phyloP scores from a whole-genome alignment of 805 yeast genomes.

The Candida yuanshanica region DNA sequence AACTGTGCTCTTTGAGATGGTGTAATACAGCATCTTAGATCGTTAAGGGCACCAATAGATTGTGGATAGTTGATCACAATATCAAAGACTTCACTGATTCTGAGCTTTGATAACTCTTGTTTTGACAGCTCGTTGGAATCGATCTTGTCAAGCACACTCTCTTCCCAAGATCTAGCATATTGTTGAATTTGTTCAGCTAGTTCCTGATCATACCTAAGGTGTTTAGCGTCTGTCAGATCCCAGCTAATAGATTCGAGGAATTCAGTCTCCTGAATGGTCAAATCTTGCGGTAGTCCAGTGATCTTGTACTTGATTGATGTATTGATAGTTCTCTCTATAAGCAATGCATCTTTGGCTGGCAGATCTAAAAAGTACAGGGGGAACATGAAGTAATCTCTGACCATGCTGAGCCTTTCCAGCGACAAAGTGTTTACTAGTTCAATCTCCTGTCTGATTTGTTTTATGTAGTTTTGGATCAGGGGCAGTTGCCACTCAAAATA shows the following conservation, averaged over 20 bases:
- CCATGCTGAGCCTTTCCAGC: slow-evolving; percentile 8
- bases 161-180: slow-evolving; percentile 15
- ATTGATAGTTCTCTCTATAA: slow-evolving; percentile 16
- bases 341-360: slow-evolving; percentile 8
- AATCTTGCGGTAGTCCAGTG: not conserved
- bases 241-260: slow-evolving; percentile 18
- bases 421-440: not conserved
- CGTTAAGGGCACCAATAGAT: slow-evolving; percentile 48
- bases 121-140: slow-evolving; percentile 5
- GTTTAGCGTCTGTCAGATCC: slow-evolving; percentile 11
- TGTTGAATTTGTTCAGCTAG: slow-evolving; percentile 3
- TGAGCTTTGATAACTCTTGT: slow-evolving; percentile 26
- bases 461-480: slow-evolving; percentile 12
- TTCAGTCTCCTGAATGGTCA: slow-evolving; percentile 8
- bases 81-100: slow-evolving; percentile 55
- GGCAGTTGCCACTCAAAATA: slow-evolving; percentile 1
- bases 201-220: slow-evolving; percentile 9
- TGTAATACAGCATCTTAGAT: slow-evolving; percentile 47
- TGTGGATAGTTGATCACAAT: slow-evolving; percentile 50
- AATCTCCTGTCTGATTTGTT: slow-evolving; percentile 15
- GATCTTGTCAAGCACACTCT: slow-evolving; percentile 10
- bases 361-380: slow-evolving; percentile 14
- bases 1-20: slow-evolving; percentile 46
- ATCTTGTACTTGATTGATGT: slow-evolving; percentile 13
- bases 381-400: slow-evolving; percentile 18